Percentiles rank a stretch among this genome's conserved stretches.
These are phyloP conservation scores for Ophioceras dolichostomum DNA, from an alignment of 2,329 filamentous ascomycete genomes.

Conservation along the genomic window DNA sequence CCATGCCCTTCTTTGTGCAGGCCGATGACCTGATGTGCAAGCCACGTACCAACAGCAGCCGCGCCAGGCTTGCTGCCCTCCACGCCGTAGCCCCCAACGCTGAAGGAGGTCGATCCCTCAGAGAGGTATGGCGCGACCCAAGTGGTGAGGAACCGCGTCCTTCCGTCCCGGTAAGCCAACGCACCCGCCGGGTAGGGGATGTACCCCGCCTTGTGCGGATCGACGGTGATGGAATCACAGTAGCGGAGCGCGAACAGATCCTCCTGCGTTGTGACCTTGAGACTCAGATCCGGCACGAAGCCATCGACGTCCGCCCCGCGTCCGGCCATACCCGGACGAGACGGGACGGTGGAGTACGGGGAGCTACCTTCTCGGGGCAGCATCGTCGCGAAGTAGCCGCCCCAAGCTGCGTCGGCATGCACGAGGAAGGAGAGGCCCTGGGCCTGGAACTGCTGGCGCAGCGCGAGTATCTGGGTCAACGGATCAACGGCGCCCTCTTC, in stretches of 20 bases:
- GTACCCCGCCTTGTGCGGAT: conserved; percentile 34
- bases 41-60: conserved; percentile 28
- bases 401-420: conserved; percentile 36
- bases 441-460: conserved; percentile 26
- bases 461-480: conserved; percentile 20
- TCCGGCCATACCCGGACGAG: too few species aligned
- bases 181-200: conserved; percentile 32
- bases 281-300: conserved; percentile 21
- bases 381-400: conserved; percentile 35
- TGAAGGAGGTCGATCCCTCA: conserved; percentile 21
- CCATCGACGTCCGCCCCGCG: conserved; percentile 13
- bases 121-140: conserved; percentile 29
- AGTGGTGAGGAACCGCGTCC: conserved; percentile 28
- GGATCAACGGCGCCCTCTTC: conserved; percentile 34
- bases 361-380: conserved; percentile 14
- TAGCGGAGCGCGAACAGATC: conserved; percentile 24
- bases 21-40: conserved; percentile 29
- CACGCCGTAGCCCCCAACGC: conserved; percentile 16
- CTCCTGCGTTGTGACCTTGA: conserved; percentile 21
- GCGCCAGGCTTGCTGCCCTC: conserved; percentile 35
- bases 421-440: conserved; percentile 30
- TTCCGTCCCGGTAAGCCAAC: conserved; percentile 28
- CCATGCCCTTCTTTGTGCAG: conserved; percentile 27
- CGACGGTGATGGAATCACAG: conserved; percentile 32
- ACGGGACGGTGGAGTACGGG: conserved; percentile 10